phyloP scores from a whole-genome alignment of 2,329 filamentous ascomycete species.

The Fusarium chuoi region DNA sequence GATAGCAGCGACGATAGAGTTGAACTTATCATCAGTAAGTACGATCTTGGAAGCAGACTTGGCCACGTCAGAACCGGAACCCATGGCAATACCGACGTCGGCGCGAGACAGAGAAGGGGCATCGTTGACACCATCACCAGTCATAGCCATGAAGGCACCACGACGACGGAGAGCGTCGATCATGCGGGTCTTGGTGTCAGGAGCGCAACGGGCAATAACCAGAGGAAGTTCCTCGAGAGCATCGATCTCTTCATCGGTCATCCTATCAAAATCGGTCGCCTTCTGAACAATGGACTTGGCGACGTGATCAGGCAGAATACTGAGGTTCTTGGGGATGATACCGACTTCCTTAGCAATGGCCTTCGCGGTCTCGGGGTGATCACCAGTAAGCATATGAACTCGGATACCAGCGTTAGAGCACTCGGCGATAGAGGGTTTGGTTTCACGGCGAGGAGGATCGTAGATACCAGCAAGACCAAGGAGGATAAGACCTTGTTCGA shows the following conservation, averaged over 20 bases:
- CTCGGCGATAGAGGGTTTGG: slow-evolving; percentile 75
- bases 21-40: slow-evolving; percentile 88
- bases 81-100: slow-evolving; percentile 92
- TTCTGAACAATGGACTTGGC: slow-evolving; percentile 78
- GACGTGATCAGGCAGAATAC: slow-evolving; percentile 68
- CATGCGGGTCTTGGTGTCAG: slow-evolving; percentile 90
- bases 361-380: slow-evolving; percentile 80
- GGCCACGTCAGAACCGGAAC: slow-evolving; percentile 86
- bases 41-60: slow-evolving; percentile 87
- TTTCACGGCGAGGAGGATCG: slow-evolving; percentile 85
- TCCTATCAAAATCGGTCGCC: slow-evolving; percentile 80
- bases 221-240: slow-evolving; percentile 78
- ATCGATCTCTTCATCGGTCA: slow-evolving; percentile 81
- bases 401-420: slow-evolving; percentile 79
- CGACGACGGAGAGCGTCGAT: slow-evolving; percentile 87
- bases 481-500: slow-evolving; percentile 77
- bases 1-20: slow-evolving; percentile 84
- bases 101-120: slow-evolving; percentile 82
- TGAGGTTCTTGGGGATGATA: slow-evolving; percentile 74
- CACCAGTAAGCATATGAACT: slow-evolving; percentile 87
- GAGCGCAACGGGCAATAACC: slow-evolving; percentile 85
- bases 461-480: slow-evolving; percentile 88
- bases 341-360: slow-evolving; percentile 84
- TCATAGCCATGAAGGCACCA: slow-evolving; percentile 83
- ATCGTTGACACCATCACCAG: slow-evolving; percentile 89